phyloP scores from a whole-genome alignment of 78 protist species.

The Creolimax fragrantissima region DNA sequence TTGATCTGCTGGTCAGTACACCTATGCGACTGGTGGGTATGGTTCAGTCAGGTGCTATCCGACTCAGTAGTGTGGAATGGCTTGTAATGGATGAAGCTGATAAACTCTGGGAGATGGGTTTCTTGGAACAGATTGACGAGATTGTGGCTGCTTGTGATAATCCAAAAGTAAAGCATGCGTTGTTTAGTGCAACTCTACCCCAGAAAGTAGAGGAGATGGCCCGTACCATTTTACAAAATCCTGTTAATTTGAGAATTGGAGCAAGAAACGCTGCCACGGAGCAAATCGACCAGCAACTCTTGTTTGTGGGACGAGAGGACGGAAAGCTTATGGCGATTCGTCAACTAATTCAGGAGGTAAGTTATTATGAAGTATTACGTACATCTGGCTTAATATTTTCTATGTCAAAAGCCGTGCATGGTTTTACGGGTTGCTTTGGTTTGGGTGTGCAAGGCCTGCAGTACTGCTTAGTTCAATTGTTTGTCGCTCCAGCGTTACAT shows the following conservation, averaged over 20 bases:
- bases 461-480: neutral
- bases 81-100: constrained; percentile 86
- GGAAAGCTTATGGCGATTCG: constrained; percentile 86
- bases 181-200: constrained; percentile 72
- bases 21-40: constrained; percentile 59
- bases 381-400: neutral
- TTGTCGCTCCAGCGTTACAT: too few relatives aligned
- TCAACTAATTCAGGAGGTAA: constrained; percentile 49
- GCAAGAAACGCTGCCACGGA: constrained; percentile 52
- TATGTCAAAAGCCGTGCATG: neutral
- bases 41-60: neutral
- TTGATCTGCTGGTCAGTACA: constrained; percentile 65
- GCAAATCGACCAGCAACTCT: constrained; percentile 65
- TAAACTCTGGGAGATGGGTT: constrained; percentile 58
- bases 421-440: neutral
- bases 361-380: neutral
- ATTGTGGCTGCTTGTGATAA: constrained; percentile 19
- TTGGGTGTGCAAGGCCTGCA: neutral
- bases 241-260: constrained; percentile 59
- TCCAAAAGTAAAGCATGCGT: neutral
- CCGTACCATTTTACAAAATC: constrained; percentile 47
- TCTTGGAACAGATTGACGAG: constrained; percentile 57
- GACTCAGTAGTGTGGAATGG: constrained; percentile 32
- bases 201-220: constrained; percentile 63
- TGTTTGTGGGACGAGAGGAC: constrained; percentile 76